Base-by-base conservation (phyloP, 345 rosid genomes). In the Hypericum androsaemum region DNA sequence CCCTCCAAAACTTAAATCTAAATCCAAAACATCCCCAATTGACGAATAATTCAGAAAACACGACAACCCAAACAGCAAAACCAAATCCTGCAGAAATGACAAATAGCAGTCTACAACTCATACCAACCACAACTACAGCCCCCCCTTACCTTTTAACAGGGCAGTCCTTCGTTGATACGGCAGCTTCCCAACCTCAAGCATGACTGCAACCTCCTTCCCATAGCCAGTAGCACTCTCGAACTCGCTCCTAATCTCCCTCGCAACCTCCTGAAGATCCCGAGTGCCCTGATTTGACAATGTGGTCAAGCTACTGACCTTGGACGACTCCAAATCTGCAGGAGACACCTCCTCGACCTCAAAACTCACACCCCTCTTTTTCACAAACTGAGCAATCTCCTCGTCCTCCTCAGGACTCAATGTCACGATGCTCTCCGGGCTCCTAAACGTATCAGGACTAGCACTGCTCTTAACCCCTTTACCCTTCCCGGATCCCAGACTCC, bases 171-270 rank as follows among this genome's bases (percentile, higher is more conserved):
- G 76, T 65, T 73, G 86, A 70, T 90, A 90, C 52, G 98, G 96
- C 77, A 87, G 68, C 74, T 67, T 87, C 53, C 76, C 80, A 63
- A 80, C 98, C 70, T 87, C 96, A 66, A 90, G 98, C 79, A 90
- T 66, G 42, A 80, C 58, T 2, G 95, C 96, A 5, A 87, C 92
- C 77, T 87, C 98, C 53, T 74, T 90, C 41, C 98, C 98, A 64
- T 72, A 81, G 58, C 70, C 61, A 57, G 77, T 77, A 39, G 95
- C 96, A 54, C 74, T 74, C 63, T 84, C 88, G 71, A 87, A 87
- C 64, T 87, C 98, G 54, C 74, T 71, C 77, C 74, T 87, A 40
- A 90, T 87, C 68, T 90, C 96, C 74, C 71, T 77, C 37, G 84
- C 89, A 47, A 71, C 98, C 65, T 87, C 95, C 47, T 61, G 76